phyloP scores from a whole-genome alignment of 306 rosid species.

The Gynostemma pentaphyllum region DNA sequence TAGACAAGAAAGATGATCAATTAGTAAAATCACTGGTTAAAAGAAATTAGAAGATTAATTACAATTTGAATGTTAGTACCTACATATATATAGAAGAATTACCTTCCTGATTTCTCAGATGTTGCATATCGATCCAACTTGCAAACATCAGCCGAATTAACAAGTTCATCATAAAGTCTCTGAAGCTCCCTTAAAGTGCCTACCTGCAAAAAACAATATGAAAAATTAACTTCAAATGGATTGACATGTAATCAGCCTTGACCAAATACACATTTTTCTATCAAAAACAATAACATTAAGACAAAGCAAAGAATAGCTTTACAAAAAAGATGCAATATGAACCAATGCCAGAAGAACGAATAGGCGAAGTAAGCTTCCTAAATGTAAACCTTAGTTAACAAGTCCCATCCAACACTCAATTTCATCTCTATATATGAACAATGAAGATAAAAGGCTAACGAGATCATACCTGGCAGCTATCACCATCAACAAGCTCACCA shows the following conservation, averaged over 20 bases:
- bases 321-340: not conserved
- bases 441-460: constrained; percentile 2
- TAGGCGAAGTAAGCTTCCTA: not conserved
- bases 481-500: constrained; percentile 85
- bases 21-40: not conserved
- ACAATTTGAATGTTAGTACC: not conserved
- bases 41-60: not conserved
- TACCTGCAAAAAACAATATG: constrained; percentile 33
- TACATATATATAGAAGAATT: constrained; percentile 15
- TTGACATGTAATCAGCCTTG: not conserved
- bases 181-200: constrained; percentile 75
- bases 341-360: not conserved
- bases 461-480: constrained; percentile 60
- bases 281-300: not conserved
- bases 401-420: not conserved
- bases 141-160: constrained; percentile 50
- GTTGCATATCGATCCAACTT: constrained; percentile 49
- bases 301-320: not conserved
- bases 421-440: not conserved
- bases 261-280: not conserved
- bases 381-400: not conserved
- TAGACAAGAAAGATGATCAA: constrained; percentile 5
- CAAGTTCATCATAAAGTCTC: constrained; percentile 85
- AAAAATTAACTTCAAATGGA: constrained; percentile 2
- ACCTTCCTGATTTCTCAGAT: constrained; percentile 69